Base-by-base conservation (phyloP, 768 basidiomycete genomes). In the Solioccasus polychromus region DNA sequence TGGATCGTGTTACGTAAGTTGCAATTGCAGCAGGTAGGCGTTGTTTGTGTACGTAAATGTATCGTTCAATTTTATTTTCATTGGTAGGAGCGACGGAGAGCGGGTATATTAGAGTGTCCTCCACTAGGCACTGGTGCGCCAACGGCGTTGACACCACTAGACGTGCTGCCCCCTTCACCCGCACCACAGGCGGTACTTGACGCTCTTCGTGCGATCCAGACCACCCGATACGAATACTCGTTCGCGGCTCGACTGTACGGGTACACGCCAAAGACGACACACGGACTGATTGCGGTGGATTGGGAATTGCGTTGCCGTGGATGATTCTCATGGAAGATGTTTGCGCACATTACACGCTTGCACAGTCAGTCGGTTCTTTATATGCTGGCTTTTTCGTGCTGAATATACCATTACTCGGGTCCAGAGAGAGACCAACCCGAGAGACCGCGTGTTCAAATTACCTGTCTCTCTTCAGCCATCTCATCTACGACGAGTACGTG, bases 301-400 rank as follows among this genome's bases (percentile, higher is more conserved):
- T 90, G 85, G 87, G 81, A 85, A 59, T 80, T 77, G 4, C 68
- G 67, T 31, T 65, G 86, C 80, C 85, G 0, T 91, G 89, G 89
- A 82, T 83, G 74, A 66, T 73, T 29, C 74, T 92, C 35, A 85
- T 90, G 84, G 60, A 64, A 25, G 88, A 91, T 51, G 73, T 92
- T 32, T 71, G 76, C 39, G 78, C 77, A 3, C 88, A 92, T 66
- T 76, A 82, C 55, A 54, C 60, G 2, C 64, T 85, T 19, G 67
- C 76, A 26, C 80, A 84, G 88, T 89, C 53, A 48, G 55, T 54
- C 5, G 17, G 34, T 34, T 32, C 4, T 14, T 45, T 12, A 11
- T 22, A 31, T 36, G 7, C 32, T 58, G 14, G 51, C 29, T 11
- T 44, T 12, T 32, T 38, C 17, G 19, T 37, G 12, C 12, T 28